Evolutionary conservation across 768 basidiomycete species (phyloP), one percentile per base, ranked within the genome.

Genomic region (Boletus subparvulus): DNA sequence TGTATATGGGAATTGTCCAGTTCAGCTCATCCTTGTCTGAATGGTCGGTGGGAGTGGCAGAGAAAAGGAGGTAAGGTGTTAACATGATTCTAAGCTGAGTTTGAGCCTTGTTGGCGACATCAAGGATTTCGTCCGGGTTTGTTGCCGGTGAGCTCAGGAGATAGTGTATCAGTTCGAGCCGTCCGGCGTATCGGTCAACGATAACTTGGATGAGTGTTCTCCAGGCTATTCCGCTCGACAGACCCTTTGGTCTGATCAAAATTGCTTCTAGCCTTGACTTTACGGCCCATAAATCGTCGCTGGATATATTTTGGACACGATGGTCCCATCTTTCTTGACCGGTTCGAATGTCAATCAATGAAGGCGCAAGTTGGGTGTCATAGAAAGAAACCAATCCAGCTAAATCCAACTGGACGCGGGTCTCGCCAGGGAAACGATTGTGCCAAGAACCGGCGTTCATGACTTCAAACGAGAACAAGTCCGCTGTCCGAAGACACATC

Each of bases 381-480:
- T 77, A 77, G 61, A 77, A 72, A 4, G 76, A 75, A 11, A 75
- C 56, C 17, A 77, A 42, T 14, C 69, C 60, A 8, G 73, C 36
- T 13, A 73, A 64, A 46, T 77, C 73, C 26, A 77, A 50, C 19
- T 63, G 57, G 28, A 77, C 43, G 3, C 75, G 73, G 0, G 65
- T 69, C 30, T 76, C 73, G 13, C 74, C 75, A 1, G 75, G 75
- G 55, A 67, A 70, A 28, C 30, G 61, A 40, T 74, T 69, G 40
- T 75, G 68, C 70, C 76, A 73, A n/a, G 64, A 50, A 24, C 67
- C 73, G 0, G 69, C 50, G 0, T 52, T 17, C 11, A 63, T 26
- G 36, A 16, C 37, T 40, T 59, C 67, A 13, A 61, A 60, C 3
- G 8, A 12, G 13, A 11, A 0, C 2, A 12, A 9, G 16, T 3